Base-by-base conservation (phyloP, 1,284 basidiomycete genomes). In the Pyrrhoderma noxium region DNA sequence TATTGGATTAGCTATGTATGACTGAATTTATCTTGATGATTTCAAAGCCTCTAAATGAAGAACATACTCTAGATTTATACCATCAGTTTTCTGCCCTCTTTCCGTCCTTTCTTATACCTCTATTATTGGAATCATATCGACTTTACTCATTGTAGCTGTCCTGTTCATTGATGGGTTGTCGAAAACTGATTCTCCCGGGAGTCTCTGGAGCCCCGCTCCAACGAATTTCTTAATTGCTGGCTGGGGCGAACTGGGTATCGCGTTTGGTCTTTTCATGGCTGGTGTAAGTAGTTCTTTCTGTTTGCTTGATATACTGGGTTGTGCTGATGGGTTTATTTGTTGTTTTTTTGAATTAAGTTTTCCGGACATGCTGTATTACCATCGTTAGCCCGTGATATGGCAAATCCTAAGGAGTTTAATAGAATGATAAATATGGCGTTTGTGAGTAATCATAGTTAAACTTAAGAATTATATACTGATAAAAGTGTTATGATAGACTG, bases 311-410 rank as follows among this genome's bases (percentile, higher is more conserved):
- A 14, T 27, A 43, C 5, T 22, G 45, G 36, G 16, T n/a, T 23
- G 13, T 47, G 21, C 22, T 45, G n/a, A 39, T n/a, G n/a, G n/a
- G n/a, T n/a, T n/a, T n/a, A n/a, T n/a, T n/a, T n/a, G n/a, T n/a
- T n/a, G n/a, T n/a, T n/a, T n/a, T n/a, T n/a, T n/a, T n/a, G n/a
- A n/a, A 34, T 51, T 9, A 59, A 90, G 76, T 95, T 97, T 61
- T 85, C 92, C 3, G 93, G 93, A 1, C 94, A 98, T 65, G 89
- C 92, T 9, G 90, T 95, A 35, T 87, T 97, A 46, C 94, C 94
- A 4, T 90, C 87, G 8, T 67, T 98, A 13, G 91, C 89, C 9
- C 76, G 84, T 58, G 94, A 98, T 66, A 97, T 98, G 93, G 70
- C 72, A 48, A 80, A 93, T 59, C 93, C 93, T 1, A 72, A 75